Base-by-base conservation (phyloP, 768 basidiomycete species). In the Punctularia strigosozonata region DNA sequence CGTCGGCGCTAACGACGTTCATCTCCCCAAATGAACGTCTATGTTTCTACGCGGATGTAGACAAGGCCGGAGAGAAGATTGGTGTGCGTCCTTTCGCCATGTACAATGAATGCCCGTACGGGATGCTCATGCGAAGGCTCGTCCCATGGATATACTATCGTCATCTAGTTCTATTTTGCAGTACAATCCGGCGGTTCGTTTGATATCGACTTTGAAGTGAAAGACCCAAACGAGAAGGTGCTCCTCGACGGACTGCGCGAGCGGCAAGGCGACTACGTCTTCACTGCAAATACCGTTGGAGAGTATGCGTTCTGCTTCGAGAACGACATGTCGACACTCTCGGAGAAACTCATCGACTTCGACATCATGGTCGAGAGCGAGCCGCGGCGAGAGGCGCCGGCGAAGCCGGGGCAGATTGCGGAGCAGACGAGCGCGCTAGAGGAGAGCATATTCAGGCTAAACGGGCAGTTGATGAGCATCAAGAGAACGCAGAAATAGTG, bases 301-400 rank as follows among this genome's bases (percentile, higher is more conserved):
- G 87, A 90, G 71, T 90, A 89, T 55, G 58, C 92, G 4, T 98
- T 99, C 67, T 98, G 94, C 65, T 95, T 98, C 57, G 86, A 90
- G 56, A 99, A 99, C 58, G 92, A 97, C 65, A 94, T 94, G 71
- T 86, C 83, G 19, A 87, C 88, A 4, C 69, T 95, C 47, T 84
- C 87, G 10, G 88, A 90, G 63, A 98, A 98, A 60, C 73, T 98
- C 34, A 73, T 99, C 51, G 87, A 90, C 62, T 85, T 90, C 55
- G 84, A 88, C 59, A 98, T 99, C 61, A 92, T 97, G 90, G 89
- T 90, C 34, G 95, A 99, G 70, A 90, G 84, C 44, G 94, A 98
- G 55, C 95, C 95, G 2, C 69, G 95, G 37, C 68, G 89, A 37
- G 81, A 90, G 51, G 72, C 90, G 2, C 86, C 91, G 3, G 87